Base-by-base conservation (phyloP, 148 eudicot genomes). In the Talinum fruticosum region DNA sequence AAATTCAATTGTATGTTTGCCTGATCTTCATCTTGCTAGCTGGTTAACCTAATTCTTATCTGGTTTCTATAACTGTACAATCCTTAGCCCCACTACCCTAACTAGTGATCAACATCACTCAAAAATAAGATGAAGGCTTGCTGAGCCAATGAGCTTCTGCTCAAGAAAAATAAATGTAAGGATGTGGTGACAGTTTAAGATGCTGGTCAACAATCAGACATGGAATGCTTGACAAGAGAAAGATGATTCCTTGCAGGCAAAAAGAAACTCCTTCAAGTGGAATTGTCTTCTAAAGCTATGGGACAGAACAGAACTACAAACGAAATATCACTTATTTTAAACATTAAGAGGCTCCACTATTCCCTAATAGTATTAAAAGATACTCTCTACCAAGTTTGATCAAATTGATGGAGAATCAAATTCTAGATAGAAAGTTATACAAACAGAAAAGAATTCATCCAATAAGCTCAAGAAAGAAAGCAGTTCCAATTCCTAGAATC, bases 401-500 rank as follows among this genome's bases (percentile, higher is more conserved):
- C 85, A 71, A 74, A 35, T 78, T 64, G 75, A 62, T 49, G 21
- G 51, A 70, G 82, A 82, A 82, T 82, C 85, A 45, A 82, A 82
- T 82, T 75, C 85, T 69, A 47, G 71, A 79, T 51, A 78, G 64
- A 73, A 68, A 57, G 26, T 18, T 64, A 78, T 69, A 65, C 64
- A 29, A 13, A 36, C 77, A 18, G 16, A 12, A 0, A 29, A 59
- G 19, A 26, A 44, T 29, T 65, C 59, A 75, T 81, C 68, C 80
- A 51, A 12, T 34, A 21, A 59, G 29, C 6, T 38, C n/a, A 26
- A 7, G 24, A 33, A 36, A n/a, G 66, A 24, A 37, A 69, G 41
- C 10, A 53, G 38, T 54, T 32, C 26, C 34, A 62, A 14, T 61
- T 72, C 75, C 62, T 45, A 21, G 36, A 59, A 71, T 64, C 53